Base-by-base conservation (phyloP, 2,329 filamentous ascomycete species). In the Coniochaeta sp. region DNA sequence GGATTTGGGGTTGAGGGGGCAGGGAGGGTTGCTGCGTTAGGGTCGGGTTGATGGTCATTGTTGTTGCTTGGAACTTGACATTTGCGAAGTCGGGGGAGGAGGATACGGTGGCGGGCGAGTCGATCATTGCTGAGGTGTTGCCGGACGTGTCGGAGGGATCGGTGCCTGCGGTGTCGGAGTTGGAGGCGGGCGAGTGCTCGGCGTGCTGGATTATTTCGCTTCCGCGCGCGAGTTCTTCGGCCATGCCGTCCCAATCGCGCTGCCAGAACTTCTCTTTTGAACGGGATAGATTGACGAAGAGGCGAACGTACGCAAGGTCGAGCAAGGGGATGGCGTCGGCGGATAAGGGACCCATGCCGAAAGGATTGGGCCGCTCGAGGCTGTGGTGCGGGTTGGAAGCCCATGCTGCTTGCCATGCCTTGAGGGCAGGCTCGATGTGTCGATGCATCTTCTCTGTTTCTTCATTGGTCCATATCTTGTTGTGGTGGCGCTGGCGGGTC, bases 401-500 rank as follows among this genome's bases (percentile, higher is more conserved):
- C 92, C 92, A 97, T 1, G 91, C 91, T 46, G 86, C 81, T 70
- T 96, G 90, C 94, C 94, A 99, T 7, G 92, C 91, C 65, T 91
- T 87, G 55, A 99, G 74, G 2, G 92, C 92, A 10, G 92, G 92
- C 66, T 96, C 91, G 53, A 97, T 95, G 63, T 96, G 91, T 1
- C 87, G 82, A 65, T 96, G 91, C 91, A 97, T 95, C 57, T 91
- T 90, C 59, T 97, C 91, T 0, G 90, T 95, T 68, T 97, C 92
- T 57, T 92, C 86, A 30, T 86, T 83, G 2, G 91, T 95, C 92
- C 92, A 96, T 48, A 90, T 77, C 56, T 90, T 86, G 60, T 88
- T 91, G 60, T 91, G 86, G 60, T 96, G 91, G 50, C 91, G 79
- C 68, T 96, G 91, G 22, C 92, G 81, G 0, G 91, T 96, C 69